Conservation (phyloP, 2,329 filamentous ascomycete species). For the Nemania abortiva region DNA sequence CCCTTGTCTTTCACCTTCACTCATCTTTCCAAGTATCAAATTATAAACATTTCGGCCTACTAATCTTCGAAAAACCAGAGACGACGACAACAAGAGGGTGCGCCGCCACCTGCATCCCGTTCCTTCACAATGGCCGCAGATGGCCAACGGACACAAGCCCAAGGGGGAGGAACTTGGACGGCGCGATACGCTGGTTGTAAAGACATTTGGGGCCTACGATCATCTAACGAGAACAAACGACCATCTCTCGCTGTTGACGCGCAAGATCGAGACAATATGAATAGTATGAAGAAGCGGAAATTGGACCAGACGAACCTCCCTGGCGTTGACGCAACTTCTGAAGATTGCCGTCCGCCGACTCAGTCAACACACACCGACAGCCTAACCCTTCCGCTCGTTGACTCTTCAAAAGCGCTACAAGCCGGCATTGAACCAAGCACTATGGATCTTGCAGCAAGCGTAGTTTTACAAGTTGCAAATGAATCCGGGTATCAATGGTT, state of each 20-base stretch:
- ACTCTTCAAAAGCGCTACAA: conserved; percentile 25
- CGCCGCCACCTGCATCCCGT: background rate
- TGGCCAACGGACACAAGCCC: background rate
- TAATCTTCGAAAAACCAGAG: conserved; percentile 3
- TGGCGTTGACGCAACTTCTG: background rate
- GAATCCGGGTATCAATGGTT: conserved; percentile 43
- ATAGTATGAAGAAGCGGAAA: too few species aligned
- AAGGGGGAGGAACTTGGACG: conserved; percentile 9
- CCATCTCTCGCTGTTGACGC: background rate
- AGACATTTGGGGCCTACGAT: conserved; percentile 9
- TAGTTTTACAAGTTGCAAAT: conserved; percentile 35
- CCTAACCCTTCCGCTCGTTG: background rate
- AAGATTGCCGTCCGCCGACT: background rate
- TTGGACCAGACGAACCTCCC: background rate
- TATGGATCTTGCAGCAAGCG: conserved; percentile 21
- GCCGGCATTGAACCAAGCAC: conserved; percentile 23
- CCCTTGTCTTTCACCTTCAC: background rate
- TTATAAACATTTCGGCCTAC: background rate
- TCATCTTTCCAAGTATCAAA: background rate
- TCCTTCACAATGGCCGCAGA: background rate
- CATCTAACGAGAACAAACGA: background rate
- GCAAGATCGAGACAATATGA: background rate
- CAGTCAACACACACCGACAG: background rate
- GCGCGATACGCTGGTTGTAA: conserved; percentile 26
- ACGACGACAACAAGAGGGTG: conserved; percentile 4